Conservation (phyloP, 1,139 yeast species). For the Geotrichum histeridarum region DNA sequence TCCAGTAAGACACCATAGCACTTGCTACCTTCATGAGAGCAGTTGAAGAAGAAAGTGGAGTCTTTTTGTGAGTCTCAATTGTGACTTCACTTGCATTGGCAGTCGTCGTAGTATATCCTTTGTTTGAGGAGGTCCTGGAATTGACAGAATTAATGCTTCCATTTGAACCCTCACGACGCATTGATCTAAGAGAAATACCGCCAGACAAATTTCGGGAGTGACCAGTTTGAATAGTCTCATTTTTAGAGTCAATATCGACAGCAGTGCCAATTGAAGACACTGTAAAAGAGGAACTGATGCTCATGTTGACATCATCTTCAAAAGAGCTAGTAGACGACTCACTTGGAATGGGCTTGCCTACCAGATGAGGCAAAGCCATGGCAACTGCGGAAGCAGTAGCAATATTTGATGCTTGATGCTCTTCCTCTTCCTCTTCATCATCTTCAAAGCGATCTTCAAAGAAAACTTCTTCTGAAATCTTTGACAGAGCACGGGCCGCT, state of each 20-base stretch:
- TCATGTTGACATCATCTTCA: not conserved
- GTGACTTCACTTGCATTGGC: not conserved
- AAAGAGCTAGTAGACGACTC: not conserved
- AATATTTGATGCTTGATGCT: too few relatives aligned
- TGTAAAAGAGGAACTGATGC: too few relatives aligned
- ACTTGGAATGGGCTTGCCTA: not conserved
- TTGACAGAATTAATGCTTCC: not conserved
- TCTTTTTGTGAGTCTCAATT: not conserved
- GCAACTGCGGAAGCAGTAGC: too few relatives aligned
- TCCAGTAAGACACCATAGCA: constrained; percentile 10
- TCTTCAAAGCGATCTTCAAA: constrained; percentile 4
- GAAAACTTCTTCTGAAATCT: constrained; percentile 18
- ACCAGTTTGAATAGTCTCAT: not conserved
- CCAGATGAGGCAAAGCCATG: too few relatives aligned
- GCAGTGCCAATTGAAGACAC: not conserved
- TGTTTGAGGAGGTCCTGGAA: not conserved
- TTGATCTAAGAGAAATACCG: not conserved
- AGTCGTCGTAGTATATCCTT: not conserved
- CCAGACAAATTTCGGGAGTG: not conserved
- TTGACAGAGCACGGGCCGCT: constrained; percentile 15
- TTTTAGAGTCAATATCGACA: not conserved
- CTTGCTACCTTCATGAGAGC: not conserved
- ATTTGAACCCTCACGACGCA: not conserved
- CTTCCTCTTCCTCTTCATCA: constrained; percentile 1
- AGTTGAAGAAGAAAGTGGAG: not conserved